Evolutionary conservation across 169 alveolate genomes (phyloP), one percentile per base, ranked within the genome.

Genomic region (Eimeria maxima): DNA sequence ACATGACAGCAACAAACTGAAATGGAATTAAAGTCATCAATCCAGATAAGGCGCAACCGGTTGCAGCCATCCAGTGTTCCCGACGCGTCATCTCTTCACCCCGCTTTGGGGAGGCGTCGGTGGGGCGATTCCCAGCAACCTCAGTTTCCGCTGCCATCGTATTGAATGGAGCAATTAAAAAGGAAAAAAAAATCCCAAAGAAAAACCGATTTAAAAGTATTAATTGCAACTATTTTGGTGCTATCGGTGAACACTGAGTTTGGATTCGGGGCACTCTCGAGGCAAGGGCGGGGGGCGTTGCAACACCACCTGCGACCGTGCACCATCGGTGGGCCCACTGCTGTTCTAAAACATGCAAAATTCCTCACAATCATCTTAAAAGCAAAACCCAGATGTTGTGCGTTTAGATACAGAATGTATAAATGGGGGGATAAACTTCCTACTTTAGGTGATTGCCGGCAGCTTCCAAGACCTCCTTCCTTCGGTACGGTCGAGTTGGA

Each of bases 1-100:
- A 24, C 81, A 87, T 60, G 18, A 87, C 93, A 20, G 71, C 93
- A 47, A 87, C 57, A 29, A 87, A 87, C 44, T 87, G 93, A n/a
- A 87, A 87, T 29, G 93, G 93, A 42, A 87, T 87, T 38, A 87
- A 18, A 10, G 93, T 87, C 93, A 87, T 87, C 65, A 63, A 8
- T 33, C 93, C 93, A 22, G 93, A 29, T 24, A 87, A 24, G 67
- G 83, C 93, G 93, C 93, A 87, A 33, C 93, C 93, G 33, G 14
- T 4, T 10, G 63, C 33, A 27, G 71, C 67, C 38, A 87, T 0
- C 38, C 47, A 63, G n/a, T 87, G 93, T 44, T 87, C 93, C 2
- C 81, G 65, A 22, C 78, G 81, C 63, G 93, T 87, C 78, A 87
- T 87, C 65, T 87, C 60, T 27, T 57, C 88, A 45, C 42, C 88